A percentile compares a stretch with the other conserved stretches of the same genome.
These are phyloP conservation scores for Hirsutella rhossiliensis DNA, from an alignment of 2,329 filamentous ascomycete genomes.

Conservation along the genomic window DNA sequence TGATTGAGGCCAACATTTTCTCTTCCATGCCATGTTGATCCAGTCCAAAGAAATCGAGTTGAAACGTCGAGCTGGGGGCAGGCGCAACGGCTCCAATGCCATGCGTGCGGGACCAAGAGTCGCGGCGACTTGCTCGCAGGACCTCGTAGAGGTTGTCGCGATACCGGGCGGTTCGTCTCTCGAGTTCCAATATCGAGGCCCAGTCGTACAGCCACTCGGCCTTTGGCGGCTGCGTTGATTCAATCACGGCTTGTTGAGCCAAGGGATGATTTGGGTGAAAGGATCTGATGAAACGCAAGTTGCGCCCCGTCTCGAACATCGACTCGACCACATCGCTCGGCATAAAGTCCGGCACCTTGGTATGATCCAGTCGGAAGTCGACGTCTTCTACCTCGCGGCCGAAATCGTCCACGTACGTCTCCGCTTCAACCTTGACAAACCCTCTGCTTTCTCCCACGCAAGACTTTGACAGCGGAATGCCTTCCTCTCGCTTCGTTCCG, in stretches of 20 bases:
- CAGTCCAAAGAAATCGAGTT: constrained; percentile 36
- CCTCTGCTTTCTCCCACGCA: constrained; percentile 32
- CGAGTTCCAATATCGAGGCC: constrained; percentile 53
- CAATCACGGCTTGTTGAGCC: constrained; percentile 35
- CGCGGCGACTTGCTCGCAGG: constrained; percentile 7
- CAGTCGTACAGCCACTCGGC: constrained; percentile 63
- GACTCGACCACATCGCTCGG: constrained; percentile 53
- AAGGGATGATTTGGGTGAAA: constrained; percentile 64
- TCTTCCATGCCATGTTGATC: constrained; percentile 33
- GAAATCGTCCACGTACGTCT: constrained; percentile 44
- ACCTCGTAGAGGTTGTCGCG: constrained; percentile 14
- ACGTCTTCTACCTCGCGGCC: constrained; percentile 43
- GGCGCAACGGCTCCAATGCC: neutral
- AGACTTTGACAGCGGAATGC: constrained; percentile 38
- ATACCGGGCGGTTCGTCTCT: constrained; percentile 39
- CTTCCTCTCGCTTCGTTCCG: constrained; percentile 49
- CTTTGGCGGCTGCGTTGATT: constrained; percentile 36
- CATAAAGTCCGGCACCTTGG: constrained; percentile 61
- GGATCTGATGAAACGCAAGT: constrained; percentile 57
- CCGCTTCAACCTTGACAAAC: constrained; percentile 48
- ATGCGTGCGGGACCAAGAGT: neutral
- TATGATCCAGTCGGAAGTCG: constrained; percentile 51
- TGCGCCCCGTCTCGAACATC: constrained; percentile 72
- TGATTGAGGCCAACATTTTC: constrained; percentile 38
- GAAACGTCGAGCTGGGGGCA: constrained; percentile 5